Evolutionary conservation across 176 grass and related monocot genomes (phyloP).

Genomic region (Oryza officinalis): DNA sequence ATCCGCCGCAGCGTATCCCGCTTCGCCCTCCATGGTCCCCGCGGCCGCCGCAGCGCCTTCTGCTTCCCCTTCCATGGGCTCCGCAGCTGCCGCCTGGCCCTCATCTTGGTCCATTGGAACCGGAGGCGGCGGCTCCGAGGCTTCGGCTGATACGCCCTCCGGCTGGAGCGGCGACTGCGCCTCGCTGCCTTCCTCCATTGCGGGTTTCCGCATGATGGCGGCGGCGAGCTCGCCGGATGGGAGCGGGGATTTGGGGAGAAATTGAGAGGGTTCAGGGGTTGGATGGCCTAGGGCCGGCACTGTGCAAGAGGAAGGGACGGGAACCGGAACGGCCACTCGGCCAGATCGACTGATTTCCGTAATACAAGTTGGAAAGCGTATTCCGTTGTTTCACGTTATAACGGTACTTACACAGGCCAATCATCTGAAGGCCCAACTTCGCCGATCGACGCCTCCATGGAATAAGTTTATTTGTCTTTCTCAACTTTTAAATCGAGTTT

Average conservation of each 20-base stretch:
- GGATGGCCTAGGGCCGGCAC: conserved; percentile 25
- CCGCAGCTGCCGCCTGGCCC: conserved; percentile 12
- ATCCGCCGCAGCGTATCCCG: conserved; percentile 7
- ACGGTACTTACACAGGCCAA: not conserved
- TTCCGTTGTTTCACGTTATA: not conserved
- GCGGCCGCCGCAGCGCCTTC: not conserved
- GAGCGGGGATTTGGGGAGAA: conserved; percentile 29
- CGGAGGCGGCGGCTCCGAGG: not conserved
- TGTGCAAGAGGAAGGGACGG: not conserved
- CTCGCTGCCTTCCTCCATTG: conserved; percentile 40
- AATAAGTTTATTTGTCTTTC: too few relatives aligned
- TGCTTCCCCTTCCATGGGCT: not conserved
- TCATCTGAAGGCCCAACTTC: not conserved
- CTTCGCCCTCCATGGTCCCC: conserved; percentile 54
- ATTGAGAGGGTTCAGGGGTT: conserved; percentile 38
- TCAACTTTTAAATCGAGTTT: too few relatives aligned
- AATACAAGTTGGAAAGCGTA: not conserved
- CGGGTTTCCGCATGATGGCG: conserved; percentile 10
- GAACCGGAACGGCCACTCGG: not conserved
- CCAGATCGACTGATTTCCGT: not conserved
- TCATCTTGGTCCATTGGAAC: conserved; percentile 43
- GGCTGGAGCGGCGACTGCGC: not conserved
- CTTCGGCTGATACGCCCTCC: not conserved
- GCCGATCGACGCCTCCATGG: not conserved
- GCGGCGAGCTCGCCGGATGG: conserved; percentile 7